Conservation (phyloP, 345 rosid genomes). For the Gossypium rotundifolium region DNA sequence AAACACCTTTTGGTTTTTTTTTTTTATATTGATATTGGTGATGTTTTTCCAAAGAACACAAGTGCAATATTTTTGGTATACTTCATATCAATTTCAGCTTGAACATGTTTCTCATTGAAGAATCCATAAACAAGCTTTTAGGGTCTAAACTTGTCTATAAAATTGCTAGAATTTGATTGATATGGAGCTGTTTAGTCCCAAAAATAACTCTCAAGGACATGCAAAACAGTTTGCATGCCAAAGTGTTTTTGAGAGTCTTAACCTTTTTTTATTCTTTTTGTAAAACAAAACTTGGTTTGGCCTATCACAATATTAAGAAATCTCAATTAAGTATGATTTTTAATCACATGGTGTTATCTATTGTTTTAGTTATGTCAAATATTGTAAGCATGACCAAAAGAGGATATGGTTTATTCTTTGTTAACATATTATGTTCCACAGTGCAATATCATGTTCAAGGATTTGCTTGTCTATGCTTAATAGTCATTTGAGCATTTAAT, state of each 20-base stretch:
- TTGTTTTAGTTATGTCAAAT: not conserved
- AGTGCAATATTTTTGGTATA: not conserved
- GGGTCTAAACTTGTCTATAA: not conserved
- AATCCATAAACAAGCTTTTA: not conserved
- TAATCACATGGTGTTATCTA: not conserved
- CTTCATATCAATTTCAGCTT: not conserved
- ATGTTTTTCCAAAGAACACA: not conserved
- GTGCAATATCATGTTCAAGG: not conserved
- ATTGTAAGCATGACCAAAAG: not conserved
- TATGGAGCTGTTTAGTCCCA: not conserved
- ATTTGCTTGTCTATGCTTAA: not conserved
- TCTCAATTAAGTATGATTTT: not conserved
- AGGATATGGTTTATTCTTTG: not conserved
- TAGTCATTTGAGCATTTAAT: not conserved
- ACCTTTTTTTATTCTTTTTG: not conserved
- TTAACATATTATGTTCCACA: not conserved
- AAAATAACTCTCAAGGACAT: not conserved
- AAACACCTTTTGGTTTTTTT: not conserved
- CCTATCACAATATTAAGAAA: not conserved
- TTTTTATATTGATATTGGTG: not conserved
- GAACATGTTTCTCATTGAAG: not conserved
- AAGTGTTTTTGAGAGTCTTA: not conserved
- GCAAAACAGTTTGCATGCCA: not conserved
- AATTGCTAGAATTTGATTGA: not conserved
- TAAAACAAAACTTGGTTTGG: constrained; percentile 2